Percentiles rank a stretch among this genome's conserved stretches.
Conservation (phyloP, 2,329 filamentous ascomycete species). For the Hymenoscyphus linearis region DNA sequence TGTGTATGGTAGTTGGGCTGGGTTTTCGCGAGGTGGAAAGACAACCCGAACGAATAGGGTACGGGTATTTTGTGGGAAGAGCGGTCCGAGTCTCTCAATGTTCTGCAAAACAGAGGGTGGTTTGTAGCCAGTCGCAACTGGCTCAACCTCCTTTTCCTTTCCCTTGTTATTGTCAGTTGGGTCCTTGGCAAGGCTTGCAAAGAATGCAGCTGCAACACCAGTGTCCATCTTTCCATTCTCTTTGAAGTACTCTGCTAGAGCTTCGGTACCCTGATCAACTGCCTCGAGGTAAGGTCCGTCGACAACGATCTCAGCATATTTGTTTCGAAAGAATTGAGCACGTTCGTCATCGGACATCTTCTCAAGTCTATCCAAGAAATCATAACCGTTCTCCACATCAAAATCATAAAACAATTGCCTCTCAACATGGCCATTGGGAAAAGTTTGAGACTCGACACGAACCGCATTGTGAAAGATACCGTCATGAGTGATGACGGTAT, state of each 20-base stretch:
- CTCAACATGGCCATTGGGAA: background rate
- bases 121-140: background rate
- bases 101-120: background rate
- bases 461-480: conserved; percentile 5
- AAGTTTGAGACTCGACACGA: background rate
- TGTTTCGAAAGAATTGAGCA: background rate
- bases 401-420: background rate
- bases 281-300: background rate
- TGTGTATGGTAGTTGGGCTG: background rate
- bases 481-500: conserved; percentile 1
- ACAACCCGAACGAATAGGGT: background rate
- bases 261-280: background rate
- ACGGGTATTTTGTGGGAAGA: background rate
- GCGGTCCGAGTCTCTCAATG: background rate
- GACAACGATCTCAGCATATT: conserved; percentile 3
- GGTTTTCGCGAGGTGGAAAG: background rate
- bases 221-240: background rate
- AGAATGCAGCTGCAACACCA: background rate
- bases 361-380: conserved; percentile 1
- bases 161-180: background rate
- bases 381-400: background rate
- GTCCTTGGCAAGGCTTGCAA: background rate
- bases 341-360: background rate
- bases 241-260: background rate
- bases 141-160: background rate